Evolutionary conservation across 2,329 filamentous ascomycete genomes (phyloP).

Genomic region (Sarocladium brachiariae): DNA sequence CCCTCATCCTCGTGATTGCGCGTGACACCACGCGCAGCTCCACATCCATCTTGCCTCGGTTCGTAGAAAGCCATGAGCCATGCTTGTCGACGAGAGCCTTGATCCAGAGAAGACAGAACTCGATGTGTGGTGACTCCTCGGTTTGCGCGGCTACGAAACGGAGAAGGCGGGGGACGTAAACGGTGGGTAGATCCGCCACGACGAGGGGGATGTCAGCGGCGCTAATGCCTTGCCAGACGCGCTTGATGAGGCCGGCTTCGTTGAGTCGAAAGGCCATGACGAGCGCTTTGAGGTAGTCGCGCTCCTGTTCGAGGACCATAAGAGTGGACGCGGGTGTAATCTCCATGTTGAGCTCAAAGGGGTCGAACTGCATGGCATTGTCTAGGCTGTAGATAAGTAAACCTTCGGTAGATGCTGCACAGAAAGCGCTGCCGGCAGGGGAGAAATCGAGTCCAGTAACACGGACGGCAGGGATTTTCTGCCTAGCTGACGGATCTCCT

Average conservation of each 20-base stretch:
- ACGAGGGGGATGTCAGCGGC: slow-evolving; percentile 68
- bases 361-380: slow-evolving; percentile 78
- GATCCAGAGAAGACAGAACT: slow-evolving; percentile 93
- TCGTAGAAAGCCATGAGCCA: slow-evolving; percentile 76
- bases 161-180: slow-evolving; percentile 80
- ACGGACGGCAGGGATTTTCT: slow-evolving; percentile 71
- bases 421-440: slow-evolving; percentile 83
- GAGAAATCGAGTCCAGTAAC: slow-evolving; percentile 83
- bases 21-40: slow-evolving; percentile 79
- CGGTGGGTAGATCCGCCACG: slow-evolving; percentile 69
- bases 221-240: slow-evolving; percentile 80
- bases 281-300: slow-evolving; percentile 83
- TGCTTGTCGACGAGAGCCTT: slow-evolving; percentile 75
- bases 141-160: slow-evolving; percentile 83
- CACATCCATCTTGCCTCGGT: slow-evolving; percentile 70
- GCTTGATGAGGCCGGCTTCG: slow-evolving; percentile 71
- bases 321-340: slow-evolving; percentile 86
- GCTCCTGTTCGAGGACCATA: slow-evolving; percentile 55
- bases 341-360: slow-evolving; percentile 90
- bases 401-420: slow-evolving; percentile 90
- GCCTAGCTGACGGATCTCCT: slow-evolving; percentile 71
- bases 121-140: slow-evolving; percentile 85
- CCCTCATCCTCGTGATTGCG: slow-evolving; percentile 71
- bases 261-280: slow-evolving; percentile 98
- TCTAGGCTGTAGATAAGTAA: slow-evolving; percentile 91